Evolutionary conservation across 768 basidiomycete genomes (phyloP).

Genomic region (Tremella yokohamensis): DNA sequence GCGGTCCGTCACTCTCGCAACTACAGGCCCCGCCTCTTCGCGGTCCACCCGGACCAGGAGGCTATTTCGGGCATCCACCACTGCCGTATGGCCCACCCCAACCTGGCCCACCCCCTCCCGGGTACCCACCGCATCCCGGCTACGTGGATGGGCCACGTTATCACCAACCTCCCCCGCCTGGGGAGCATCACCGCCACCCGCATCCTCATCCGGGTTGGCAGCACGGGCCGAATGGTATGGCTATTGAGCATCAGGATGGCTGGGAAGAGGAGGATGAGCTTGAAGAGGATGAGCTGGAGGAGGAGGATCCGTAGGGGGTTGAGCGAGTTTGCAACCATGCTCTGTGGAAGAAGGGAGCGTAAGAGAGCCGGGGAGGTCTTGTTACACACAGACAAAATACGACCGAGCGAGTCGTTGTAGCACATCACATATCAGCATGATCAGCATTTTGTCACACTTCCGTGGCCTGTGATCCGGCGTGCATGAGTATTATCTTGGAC

Average conservation of each 20-base stretch:
- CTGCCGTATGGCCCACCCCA: neutral
- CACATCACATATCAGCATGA: neutral
- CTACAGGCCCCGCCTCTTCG: conserved; percentile 2
- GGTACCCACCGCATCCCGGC: neutral
- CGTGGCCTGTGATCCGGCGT: too few relatives aligned
- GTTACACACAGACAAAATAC: neutral
- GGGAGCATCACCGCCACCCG: neutral
- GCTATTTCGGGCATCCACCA: neutral
- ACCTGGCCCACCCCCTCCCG: neutral
- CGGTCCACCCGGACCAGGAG: neutral
- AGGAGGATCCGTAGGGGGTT: neutral
- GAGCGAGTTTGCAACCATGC: neutral
- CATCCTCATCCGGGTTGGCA: conserved; percentile 4
- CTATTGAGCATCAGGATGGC: neutral
- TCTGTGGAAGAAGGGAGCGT: neutral
- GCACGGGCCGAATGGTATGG: neutral
- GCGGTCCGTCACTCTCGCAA: too few relatives aligned
- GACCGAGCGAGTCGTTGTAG: neutral
- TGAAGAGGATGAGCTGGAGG: conserved; percentile 11
- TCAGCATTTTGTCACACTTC: too few relatives aligned
- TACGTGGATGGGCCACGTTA: neutral
- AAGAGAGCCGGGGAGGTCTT: neutral
- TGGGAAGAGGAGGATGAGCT: conserved; percentile 3
- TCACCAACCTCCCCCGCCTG: neutral
- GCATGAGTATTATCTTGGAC: too few relatives aligned